These are phyloP conservation scores for Parietichytrium sp. DNA, from an alignment of 108 stramenopile genomes.

Conservation along the genomic window DNA sequence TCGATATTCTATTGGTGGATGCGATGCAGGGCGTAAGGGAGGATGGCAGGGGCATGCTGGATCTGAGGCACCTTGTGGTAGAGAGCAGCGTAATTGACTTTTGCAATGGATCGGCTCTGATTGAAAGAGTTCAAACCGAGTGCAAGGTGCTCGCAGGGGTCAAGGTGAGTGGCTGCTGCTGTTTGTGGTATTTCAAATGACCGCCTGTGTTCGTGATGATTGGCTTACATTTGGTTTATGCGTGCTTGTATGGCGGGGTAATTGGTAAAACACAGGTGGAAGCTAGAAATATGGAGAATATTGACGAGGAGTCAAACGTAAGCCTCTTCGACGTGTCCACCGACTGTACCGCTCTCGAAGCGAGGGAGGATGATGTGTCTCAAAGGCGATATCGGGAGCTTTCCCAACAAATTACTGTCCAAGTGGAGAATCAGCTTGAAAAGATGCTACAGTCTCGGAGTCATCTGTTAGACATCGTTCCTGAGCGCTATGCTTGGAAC, in stretches of 20 bases:
- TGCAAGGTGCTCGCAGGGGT: conserved; percentile 6
- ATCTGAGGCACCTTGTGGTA: conserved; percentile 23
- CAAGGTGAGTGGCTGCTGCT: background rate
- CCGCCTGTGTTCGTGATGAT: too few species aligned
- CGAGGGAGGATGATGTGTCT: background rate
- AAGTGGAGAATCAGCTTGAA: background rate
- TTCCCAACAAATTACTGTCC: background rate
- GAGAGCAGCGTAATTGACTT: conserved; percentile 26
- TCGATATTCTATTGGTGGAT: conserved; percentile 9
- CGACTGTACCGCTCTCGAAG: conserved; percentile 33
- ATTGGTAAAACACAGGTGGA: too few species aligned
- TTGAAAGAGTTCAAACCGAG: background rate
- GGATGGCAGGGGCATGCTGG: conserved; percentile 13
- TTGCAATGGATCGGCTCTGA: background rate
- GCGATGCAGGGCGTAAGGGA: background rate
- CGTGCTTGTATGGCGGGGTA: too few species aligned
- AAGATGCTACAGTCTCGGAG: background rate
- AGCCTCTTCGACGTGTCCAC: background rate
- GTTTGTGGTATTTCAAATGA: too few species aligned
- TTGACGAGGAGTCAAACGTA: too few species aligned
- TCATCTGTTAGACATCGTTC: background rate
- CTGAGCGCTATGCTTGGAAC: background rate
- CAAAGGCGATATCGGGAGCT: background rate
- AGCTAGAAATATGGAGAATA: too few species aligned
- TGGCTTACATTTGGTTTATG: too few species aligned